These are phyloP conservation scores for Lepidium aucheri DNA, from an alignment of 345 rosid genomes.

Conservation along the genomic window DNA sequence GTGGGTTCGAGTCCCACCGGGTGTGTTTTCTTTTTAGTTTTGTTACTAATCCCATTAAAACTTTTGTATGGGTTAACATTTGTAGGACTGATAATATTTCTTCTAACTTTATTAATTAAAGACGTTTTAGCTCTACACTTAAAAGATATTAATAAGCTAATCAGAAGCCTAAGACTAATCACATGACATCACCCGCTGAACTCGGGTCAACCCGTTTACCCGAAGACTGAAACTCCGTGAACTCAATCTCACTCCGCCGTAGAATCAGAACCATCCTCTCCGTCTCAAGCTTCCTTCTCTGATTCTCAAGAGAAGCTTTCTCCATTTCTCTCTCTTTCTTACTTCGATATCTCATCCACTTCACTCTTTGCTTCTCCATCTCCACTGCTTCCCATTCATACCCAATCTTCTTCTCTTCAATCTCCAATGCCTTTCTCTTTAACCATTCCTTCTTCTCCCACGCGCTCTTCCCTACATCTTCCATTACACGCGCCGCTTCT, in stretches of 20 bases:
- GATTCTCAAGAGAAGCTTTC: conserved; percentile 65
- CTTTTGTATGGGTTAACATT: background rate
- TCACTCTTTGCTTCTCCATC: conserved; percentile 85
- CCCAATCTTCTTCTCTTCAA: conserved; percentile 67
- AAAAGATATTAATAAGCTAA: background rate
- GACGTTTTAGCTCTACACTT: background rate
- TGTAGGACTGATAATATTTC: background rate
- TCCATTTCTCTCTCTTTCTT: conserved; percentile 98
- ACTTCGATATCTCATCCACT: conserved; percentile 81
- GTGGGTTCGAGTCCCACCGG: conserved; percentile 89
- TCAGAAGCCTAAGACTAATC: background rate
- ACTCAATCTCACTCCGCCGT: conserved; percentile 64
- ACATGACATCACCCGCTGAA: conserved; percentile 25
- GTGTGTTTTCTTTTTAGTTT: conserved; percentile 21
- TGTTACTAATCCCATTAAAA: no score
- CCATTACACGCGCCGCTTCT: conserved; percentile 40
- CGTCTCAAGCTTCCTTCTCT: conserved; percentile 54
- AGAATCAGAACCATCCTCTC: conserved; percentile 66
- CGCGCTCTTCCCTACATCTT: conserved; percentile 47
- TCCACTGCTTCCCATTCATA: conserved; percentile 54
- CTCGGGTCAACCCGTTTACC: conserved; percentile 64
- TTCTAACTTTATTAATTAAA: background rate
- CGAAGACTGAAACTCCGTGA: conserved; percentile 37
- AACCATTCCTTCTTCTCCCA: conserved; percentile 96
- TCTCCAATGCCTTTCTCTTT: conserved; percentile 44